Evolutionary conservation across 1,139 yeast species (phyloP).

Genomic region (Keqinozyma sinolaborantium): DNA sequence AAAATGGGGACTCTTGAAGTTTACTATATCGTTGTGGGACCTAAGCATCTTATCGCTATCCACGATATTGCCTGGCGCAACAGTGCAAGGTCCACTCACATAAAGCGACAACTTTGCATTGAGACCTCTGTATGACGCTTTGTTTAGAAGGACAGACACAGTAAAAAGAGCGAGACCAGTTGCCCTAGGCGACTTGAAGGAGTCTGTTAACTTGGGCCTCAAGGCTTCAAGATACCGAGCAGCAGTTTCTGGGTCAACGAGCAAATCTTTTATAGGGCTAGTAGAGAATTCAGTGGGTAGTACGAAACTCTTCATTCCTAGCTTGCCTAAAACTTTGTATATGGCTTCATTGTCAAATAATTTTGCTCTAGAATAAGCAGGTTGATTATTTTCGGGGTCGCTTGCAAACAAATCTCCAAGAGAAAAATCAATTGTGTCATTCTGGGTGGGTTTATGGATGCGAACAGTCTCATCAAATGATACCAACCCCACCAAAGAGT

Average conservation of each 20-base stretch:
- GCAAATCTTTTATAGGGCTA: conserved; percentile 7
- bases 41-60: conserved; percentile 18
- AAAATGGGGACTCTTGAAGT: conserved; percentile 24
- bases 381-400: conserved; percentile 2
- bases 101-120: conserved; percentile 26
- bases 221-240: conserved; percentile 12
- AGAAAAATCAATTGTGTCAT: conserved; percentile 4
- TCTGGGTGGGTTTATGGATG: conserved; percentile 15
- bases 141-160: conserved; percentile 17
- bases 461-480: conserved; percentile 27
- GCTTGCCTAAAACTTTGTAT: conserved; percentile 6
- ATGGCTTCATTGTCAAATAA: conserved; percentile 6
- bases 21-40: conserved; percentile 32
- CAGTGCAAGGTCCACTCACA: conserved; percentile 34
- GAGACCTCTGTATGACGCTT: conserved; percentile 16
- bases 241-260: conserved; percentile 3
- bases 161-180: conserved; percentile 32
- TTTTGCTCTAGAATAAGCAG: conserved; percentile 2
- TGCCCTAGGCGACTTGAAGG: conserved; percentile 27
- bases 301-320: conserved; percentile 5
- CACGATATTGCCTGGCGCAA: conserved; percentile 30
- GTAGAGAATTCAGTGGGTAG: conserved; percentile 7
- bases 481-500: conserved; percentile 21
- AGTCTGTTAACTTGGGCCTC: conserved; percentile 20
- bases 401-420: conserved; percentile 2